Base-by-base conservation (phyloP, 805 yeast genomes). In the Lachancea cidri region DNA sequence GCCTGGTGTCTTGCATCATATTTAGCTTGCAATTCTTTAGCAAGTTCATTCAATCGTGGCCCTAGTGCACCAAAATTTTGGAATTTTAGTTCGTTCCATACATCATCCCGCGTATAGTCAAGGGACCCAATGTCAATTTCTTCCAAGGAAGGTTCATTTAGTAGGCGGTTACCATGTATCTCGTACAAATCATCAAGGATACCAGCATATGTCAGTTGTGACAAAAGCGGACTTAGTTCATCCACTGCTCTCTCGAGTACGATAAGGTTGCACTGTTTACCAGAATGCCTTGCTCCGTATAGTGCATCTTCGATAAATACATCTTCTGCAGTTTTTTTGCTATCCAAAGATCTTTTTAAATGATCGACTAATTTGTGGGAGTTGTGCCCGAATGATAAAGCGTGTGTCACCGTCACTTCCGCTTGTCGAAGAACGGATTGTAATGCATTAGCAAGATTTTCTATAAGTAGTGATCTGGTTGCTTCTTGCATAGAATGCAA, bases 41-140 rank as follows among this genome's bases (percentile, higher is more conserved):
- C 97, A 42, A 79, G 67, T 18, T 67, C 59, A 58, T 87, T 89
- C 34, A 93, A 69, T 18, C 72, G 70, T 5, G 77, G 73, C 1
- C 97, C 97, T 27, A 89, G 81, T 18, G 79, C 72, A 2, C 89
- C 83, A 60, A 93, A 89, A 48, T 88, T 88, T 42, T 79, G 63
- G 54, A 78, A 76, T 46, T 79, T 76, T 13, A 89, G 67, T 5
- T 71, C 55, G 24, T 57, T 48, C 64, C 60, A 54, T n/a, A 56
- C 55, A 3, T 55, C 60, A 29, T 64, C 65, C 14, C 48, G 52
- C 16, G 43, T 42, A 29, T 46, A 50, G 17, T 47, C 45, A 4
- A 35, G 40, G 29, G 45, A 39, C 22, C 49, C 41, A 5, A 49
- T 33, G 1, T 49, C 45, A 13, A 50, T 42, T 9, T 43, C 48